These are phyloP conservation scores for Blastomyces parvus DNA, from an alignment of 2,329 filamentous ascomycete genomes.

Conservation along the genomic window DNA sequence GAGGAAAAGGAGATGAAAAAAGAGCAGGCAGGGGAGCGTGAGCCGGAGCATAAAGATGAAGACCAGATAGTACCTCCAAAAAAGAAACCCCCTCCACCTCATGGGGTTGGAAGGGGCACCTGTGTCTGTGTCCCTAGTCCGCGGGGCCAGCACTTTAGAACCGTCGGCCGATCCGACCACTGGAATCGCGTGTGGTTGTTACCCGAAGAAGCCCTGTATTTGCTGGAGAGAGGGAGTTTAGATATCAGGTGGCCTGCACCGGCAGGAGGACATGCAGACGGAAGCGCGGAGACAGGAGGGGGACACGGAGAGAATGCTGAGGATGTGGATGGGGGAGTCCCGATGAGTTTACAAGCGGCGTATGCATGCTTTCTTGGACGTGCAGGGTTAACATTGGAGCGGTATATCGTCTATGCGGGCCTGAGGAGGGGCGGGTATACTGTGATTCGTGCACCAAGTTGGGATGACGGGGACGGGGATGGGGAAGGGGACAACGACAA, in stretches of 20 bases:
- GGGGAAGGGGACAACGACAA: constrained; percentile 24
- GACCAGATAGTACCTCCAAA: background rate
- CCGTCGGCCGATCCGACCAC: constrained; percentile 62
- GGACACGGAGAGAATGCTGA: constrained; percentile 21
- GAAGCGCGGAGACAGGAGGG: constrained; percentile 33
- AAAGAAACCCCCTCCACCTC: constrained; percentile 1
- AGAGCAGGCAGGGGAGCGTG: background rate
- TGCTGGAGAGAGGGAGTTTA: constrained; percentile 77
- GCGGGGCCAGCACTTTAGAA: constrained; percentile 62
- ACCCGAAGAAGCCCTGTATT: constrained; percentile 82
- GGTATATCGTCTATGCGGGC: constrained; percentile 80
- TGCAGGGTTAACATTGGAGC: constrained; percentile 57
- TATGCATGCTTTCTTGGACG: constrained; percentile 75
- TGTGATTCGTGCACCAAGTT: constrained; percentile 59
- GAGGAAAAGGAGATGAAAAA: background rate
- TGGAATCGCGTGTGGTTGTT: constrained; percentile 67
- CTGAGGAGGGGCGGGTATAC: constrained; percentile 76
- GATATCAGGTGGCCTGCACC: constrained; percentile 73
- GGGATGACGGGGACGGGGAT: constrained; percentile 32
- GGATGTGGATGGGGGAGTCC: constrained; percentile 57
- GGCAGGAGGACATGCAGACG: constrained; percentile 14
- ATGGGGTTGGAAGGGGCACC: constrained; percentile 24
- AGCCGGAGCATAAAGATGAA: constrained; percentile 14
- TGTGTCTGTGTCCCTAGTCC: constrained; percentile 60
- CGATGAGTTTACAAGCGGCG: constrained; percentile 81